A percentile compares a stretch with the other conserved stretches of the same genome.
These are phyloP conservation scores for Achaetomiella virescens DNA, from an alignment of 495 filamentous ascomycete genomes.

Conservation along the genomic window DNA sequence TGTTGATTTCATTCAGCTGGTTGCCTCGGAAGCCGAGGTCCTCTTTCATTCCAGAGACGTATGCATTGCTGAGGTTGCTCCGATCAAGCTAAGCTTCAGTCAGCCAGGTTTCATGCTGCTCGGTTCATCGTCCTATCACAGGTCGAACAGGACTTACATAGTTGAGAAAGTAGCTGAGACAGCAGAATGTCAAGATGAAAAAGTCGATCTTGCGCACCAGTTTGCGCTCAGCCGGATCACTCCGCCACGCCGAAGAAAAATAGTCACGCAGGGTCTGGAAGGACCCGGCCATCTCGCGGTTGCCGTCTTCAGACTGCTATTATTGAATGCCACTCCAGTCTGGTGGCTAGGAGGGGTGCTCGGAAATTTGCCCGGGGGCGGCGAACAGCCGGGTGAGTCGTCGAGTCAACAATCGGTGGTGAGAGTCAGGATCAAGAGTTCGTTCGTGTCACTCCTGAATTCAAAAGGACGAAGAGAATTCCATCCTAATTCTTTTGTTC, in stretches of 20 bases:
- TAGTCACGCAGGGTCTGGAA: not conserved
- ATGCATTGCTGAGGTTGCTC: slow-evolving; percentile 56
- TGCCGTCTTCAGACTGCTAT: not conserved
- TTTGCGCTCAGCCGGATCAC: slow-evolving; percentile 35
- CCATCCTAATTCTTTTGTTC: no score
- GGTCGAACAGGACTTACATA: slow-evolving; percentile 25
- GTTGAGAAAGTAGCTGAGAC: slow-evolving; percentile 51
- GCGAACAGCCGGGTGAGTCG: no score
- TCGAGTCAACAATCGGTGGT: no score
- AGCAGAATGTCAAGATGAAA: slow-evolving; percentile 62
- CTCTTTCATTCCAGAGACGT: slow-evolving; percentile 62
- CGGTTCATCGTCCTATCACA: not conserved
- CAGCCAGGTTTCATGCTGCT: not conserved
- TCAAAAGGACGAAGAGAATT: no score
- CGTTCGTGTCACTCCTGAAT: no score
- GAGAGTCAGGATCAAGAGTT: no score
- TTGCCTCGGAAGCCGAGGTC: slow-evolving; percentile 52
- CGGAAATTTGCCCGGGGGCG: no score
- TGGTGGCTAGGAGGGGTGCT: no score
- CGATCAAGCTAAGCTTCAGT: slow-evolving; percentile 42
- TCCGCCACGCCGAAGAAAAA: slow-evolving; percentile 4
- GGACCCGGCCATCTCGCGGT: not conserved
- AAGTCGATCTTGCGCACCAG: slow-evolving; percentile 55
- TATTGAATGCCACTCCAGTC: not conserved
- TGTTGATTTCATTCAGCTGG: slow-evolving; percentile 55